Percentiles rank a stretch among this genome's conserved stretches.
phyloP scores from a whole-genome alignment of 228 moss, liverwort and hornwort genomes.

The Sphagnum fallax region DNA sequence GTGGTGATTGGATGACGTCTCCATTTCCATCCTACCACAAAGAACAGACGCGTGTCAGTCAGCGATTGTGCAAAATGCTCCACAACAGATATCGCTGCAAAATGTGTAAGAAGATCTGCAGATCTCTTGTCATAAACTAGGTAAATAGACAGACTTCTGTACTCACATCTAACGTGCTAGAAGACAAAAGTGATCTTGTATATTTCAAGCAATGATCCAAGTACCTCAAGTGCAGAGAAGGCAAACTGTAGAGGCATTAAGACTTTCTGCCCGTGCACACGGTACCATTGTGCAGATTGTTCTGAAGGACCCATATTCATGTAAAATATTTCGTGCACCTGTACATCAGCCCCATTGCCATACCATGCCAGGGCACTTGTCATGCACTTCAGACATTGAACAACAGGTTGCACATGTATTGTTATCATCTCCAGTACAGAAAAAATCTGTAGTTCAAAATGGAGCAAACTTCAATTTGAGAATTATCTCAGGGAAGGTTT shows the following conservation, averaged over 20 bases:
- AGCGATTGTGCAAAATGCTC: too few species aligned
- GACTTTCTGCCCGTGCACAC: conserved; percentile 73
- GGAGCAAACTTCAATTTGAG: too few species aligned
- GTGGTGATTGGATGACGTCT: conserved; percentile 32
- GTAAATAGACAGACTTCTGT: too few species aligned
- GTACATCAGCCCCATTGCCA: not conserved
- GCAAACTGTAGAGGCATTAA: conserved; percentile 75
- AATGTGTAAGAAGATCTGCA: too few species aligned
- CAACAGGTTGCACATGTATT: not conserved
- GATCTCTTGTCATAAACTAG: too few species aligned
- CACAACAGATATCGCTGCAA: too few species aligned
- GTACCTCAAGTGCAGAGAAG: conserved; percentile 72
- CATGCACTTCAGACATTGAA: not conserved
- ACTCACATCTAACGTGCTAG: too few species aligned
- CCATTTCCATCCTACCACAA: conserved; percentile 46
- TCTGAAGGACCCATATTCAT: conserved; percentile 52
- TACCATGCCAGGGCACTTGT: not conserved
- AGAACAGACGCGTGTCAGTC: not conserved
- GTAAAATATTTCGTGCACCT: conserved; percentile 80
- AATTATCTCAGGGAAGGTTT: too few species aligned
- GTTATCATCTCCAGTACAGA: too few species aligned
- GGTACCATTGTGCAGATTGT: conserved; percentile 84
- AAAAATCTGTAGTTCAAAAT: too few species aligned
- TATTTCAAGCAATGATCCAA: not conserved
- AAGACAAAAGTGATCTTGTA: too few species aligned